These are phyloP conservation scores for Sporothrix sp. DNA, from an alignment of 2,329 filamentous ascomycete species.

Conservation along the genomic window DNA sequence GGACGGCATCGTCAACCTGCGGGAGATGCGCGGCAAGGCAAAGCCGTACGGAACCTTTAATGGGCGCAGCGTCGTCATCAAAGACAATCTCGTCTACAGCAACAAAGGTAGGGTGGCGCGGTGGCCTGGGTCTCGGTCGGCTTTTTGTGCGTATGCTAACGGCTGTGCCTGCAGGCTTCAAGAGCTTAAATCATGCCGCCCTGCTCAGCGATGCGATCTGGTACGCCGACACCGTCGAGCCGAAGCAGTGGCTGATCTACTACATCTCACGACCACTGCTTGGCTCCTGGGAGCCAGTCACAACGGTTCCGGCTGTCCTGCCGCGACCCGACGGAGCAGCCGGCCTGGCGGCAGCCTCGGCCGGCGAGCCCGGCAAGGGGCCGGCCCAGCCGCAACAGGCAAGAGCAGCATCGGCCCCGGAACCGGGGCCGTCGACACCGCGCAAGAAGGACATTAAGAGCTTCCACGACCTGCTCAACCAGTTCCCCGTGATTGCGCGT, in stretches of 20 bases:
- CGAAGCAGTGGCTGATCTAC: constrained; percentile 91
- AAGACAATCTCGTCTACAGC: constrained; percentile 85
- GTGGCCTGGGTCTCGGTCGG: not conserved
- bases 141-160: not conserved
- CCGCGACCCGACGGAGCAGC: not conserved
- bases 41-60: constrained; percentile 92
- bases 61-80: constrained; percentile 84
- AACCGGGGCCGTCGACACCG: constrained; percentile 36
- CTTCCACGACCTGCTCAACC: constrained; percentile 80
- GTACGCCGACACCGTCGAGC: constrained; percentile 81
- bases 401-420: constrained; percentile 28
- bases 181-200: constrained; percentile 79
- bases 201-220: constrained; percentile 75
- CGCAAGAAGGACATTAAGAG: constrained; percentile 85
- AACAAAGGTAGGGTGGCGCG: constrained; percentile 64
- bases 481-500: constrained; percentile 89
- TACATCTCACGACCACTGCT: constrained; percentile 86
- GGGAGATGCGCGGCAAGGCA: constrained; percentile 84
- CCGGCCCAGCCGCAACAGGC: constrained; percentile 14
- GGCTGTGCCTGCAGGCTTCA: constrained; percentile 59
- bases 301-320: constrained; percentile 56
- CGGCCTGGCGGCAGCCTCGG: constrained; percentile 16
- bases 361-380: constrained; percentile 10
- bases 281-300: constrained; percentile 68
- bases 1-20: constrained; percentile 53